Evolutionary conservation across 371 early-diverging fungal species (phyloP).

Genomic region (Mucor racemosus): DNA sequence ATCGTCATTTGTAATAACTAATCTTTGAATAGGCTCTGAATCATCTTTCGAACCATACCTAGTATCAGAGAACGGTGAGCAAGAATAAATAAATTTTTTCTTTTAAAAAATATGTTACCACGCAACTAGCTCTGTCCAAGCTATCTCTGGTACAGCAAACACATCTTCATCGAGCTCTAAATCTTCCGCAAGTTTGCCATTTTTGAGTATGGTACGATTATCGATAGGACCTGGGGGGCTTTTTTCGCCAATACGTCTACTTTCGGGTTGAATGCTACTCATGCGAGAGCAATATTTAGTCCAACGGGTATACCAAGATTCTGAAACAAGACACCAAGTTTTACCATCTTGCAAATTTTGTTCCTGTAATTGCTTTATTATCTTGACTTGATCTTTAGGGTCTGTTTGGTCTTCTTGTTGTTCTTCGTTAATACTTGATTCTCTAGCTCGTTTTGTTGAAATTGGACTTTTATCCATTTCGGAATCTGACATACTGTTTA

Average conservation of each 20-base stretch:
- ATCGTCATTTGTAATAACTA: neutral
- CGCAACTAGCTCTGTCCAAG: slow-evolving; percentile 26
- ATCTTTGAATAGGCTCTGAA: slow-evolving; percentile 19
- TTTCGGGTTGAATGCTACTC: slow-evolving; percentile 7
- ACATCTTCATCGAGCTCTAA: slow-evolving; percentile 12
- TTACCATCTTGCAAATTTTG: slow-evolving; percentile 20
- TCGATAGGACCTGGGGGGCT: slow-evolving; percentile 26
- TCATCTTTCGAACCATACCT: slow-evolving; percentile 19
- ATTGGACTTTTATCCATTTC: slow-evolving; percentile 25
- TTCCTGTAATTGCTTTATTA: slow-evolving; percentile 24
- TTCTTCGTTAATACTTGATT: slow-evolving; percentile 32
- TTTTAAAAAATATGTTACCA: slow-evolving; percentile 20
- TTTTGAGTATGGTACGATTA: slow-evolving; percentile 18
- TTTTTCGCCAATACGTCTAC: slow-evolving; percentile 16
- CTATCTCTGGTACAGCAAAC: slow-evolving; percentile 26
- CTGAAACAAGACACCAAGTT: slow-evolving; percentile 27
- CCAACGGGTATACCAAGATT: slow-evolving; percentile 31
- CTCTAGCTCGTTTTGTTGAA: slow-evolving; percentile 34
- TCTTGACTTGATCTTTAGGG: slow-evolving; percentile 30
- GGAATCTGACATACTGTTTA: slow-evolving; percentile 25
- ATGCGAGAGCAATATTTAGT: slow-evolving; percentile 31
- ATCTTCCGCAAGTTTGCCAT: slow-evolving; percentile 19
- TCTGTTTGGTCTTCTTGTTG: slow-evolving; percentile 2
- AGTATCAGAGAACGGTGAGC: neutral
- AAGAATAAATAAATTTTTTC: neutral